phyloP scores from a whole-genome alignment of 2,329 filamentous ascomycete genomes.

The Verticillium isaacii region DNA sequence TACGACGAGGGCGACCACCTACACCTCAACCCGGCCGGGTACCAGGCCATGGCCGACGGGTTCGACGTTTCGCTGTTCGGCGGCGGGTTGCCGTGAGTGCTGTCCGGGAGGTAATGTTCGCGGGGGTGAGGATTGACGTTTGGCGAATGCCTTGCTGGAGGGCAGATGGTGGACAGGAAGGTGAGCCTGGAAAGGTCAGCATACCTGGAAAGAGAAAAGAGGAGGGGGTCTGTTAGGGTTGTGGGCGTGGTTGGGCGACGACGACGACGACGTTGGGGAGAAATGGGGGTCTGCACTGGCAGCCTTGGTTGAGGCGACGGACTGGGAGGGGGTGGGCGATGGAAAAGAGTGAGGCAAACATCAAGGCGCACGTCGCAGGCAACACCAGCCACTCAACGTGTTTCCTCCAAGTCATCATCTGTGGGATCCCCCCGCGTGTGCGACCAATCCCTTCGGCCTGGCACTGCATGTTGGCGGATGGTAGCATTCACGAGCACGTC shows the following conservation, averaged over 20 bases:
- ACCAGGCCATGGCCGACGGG: slow-evolving; percentile 47
- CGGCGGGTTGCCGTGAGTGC: neutral
- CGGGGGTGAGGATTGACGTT: neutral
- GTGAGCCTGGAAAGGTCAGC: no score
- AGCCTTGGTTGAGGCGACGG: no score
- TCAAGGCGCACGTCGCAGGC: neutral
- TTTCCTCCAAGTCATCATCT: neutral
- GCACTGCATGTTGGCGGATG: no score
- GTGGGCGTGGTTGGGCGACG: neutral
- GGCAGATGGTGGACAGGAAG: no score
- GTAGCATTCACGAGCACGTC: no score
- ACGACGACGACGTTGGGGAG: neutral
- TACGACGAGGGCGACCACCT: slow-evolving; percentile 57
- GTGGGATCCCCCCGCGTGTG: neutral
- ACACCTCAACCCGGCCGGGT: slow-evolving; percentile 52
- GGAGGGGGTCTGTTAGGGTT: neutral
- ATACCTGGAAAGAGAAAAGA: neutral
- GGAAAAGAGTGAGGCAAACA: neutral
- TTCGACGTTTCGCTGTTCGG: slow-evolving; percentile 49
- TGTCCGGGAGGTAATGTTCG: neutral
- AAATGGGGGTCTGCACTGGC: neutral
- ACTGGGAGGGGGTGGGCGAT: no score
- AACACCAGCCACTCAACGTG: neutral
- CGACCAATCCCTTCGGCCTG: neutral
- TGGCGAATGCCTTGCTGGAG: no score